Evolutionary conservation across 1,139 yeast species (phyloP), one percentile per base, ranked within the genome.

Genomic region (Yamadazyma aaseri): DNA sequence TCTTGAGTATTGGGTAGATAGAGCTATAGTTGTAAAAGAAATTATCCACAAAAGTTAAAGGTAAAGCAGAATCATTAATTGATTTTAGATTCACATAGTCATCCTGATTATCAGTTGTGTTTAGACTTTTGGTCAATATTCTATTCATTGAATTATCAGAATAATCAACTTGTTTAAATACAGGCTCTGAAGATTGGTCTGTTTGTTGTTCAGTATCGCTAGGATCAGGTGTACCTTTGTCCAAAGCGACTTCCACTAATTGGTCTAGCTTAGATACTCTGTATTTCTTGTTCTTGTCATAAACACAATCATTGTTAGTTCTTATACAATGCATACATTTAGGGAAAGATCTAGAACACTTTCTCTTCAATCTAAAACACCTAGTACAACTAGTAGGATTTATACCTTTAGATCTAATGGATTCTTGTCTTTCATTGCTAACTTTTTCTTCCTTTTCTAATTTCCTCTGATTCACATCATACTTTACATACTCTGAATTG

Each of bases 291-390:
- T 12, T 31, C 32, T 30, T 28, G 15, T 63, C 54, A 40, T 69
- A 69, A 40, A 60, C 65, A 45, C 75, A 69, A 15, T 49, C 58
- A 18, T 63, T 46, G 1, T 61, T 57, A 1, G 69, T 54, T 37
- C 56, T 58, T 17, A 33, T 32, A 44, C 75, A 69, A 39, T 64
- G 59, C 14, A 54, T 44, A 40, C 75, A 69, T 34, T 46, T 51
- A 4, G 74, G 73, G 38, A 58, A 57, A 20, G 56, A 55, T 33
- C 71, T 48, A 33, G 61, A 57, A 38, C 74, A 69, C 40, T 65
- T 66, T 40, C 68, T 65, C 53, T 69, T 69, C 36, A 67, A 51
- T 21, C 66, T 47, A 38, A 65, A 66, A 48, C 75, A 69, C 24
- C 73, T 47, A 29, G 55, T 58, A 40, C 75, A 66, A 51, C 65